These are phyloP conservation scores for Pleurotus sapidus DNA, from an alignment of 768 basidiomycete genomes.

Conservation along the genomic window DNA sequence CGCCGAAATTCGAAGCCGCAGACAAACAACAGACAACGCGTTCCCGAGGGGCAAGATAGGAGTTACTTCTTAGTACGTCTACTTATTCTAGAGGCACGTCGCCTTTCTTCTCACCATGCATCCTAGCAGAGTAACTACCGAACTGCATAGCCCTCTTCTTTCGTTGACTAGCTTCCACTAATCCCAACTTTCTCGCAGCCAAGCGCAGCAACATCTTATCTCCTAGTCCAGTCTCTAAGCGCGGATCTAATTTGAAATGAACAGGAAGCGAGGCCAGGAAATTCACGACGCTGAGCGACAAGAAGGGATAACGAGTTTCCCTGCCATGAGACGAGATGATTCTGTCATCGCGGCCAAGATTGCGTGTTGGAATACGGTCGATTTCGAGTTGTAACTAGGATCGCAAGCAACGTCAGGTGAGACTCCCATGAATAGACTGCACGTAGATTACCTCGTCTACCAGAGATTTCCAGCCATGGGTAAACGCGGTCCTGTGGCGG, in stretches of 20 bases:
- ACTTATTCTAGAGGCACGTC: conserved; percentile 38
- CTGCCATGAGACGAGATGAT: conserved; percentile 89
- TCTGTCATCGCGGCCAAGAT: conserved; percentile 93
- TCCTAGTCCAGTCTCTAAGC: conserved; percentile 72
- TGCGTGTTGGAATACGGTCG: conserved; percentile 82
- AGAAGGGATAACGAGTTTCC: conserved; percentile 89
- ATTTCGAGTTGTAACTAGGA: conserved; percentile 85
- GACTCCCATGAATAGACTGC: background rate
- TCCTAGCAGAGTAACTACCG: conserved; percentile 82
- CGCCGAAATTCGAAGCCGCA: background rate
- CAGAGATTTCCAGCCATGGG: conserved; percentile 70
- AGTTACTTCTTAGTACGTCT: background rate
- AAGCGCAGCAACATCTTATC: conserved; percentile 86
- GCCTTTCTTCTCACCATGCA: conserved; percentile 67
- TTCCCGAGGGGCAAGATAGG: background rate
- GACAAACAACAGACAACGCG: conserved; percentile 9
- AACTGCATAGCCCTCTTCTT: conserved; percentile 99
- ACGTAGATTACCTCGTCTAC: conserved; percentile 67
- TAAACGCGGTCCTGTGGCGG: conserved; percentile 79
- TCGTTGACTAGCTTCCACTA: conserved; percentile 67
- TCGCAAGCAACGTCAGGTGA: background rate
- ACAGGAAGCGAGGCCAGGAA: conserved; percentile 81
- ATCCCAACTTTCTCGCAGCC: conserved; percentile 69
- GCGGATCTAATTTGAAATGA: conserved; percentile 76
- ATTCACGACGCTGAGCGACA: conserved; percentile 74